Percentiles rank a stretch among this genome's conserved stretches.
These are phyloP conservation scores for Leccinum pachyderme DNA, from an alignment of 1,284 basidiomycete genomes.

Conservation along the genomic window DNA sequence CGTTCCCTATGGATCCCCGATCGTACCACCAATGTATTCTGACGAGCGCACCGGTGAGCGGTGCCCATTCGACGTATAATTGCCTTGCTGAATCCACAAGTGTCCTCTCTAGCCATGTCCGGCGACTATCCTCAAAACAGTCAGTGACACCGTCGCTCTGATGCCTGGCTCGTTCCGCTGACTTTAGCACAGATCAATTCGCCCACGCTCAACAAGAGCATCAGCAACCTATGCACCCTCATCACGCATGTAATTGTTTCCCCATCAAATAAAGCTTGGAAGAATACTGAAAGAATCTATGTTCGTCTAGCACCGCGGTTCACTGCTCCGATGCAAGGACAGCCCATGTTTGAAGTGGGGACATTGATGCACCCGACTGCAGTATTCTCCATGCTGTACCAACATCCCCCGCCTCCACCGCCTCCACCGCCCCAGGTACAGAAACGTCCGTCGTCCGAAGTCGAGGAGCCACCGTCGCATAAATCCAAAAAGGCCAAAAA, in stretches of 20 bases:
- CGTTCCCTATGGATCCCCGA: constrained; percentile 37
- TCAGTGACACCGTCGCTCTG: constrained; percentile 22
- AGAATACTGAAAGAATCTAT: constrained; percentile 51
- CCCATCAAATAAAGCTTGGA: constrained; percentile 40
- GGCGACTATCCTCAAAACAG: constrained; percentile 32
- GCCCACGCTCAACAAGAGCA: constrained; percentile 30
- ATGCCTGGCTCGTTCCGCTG: constrained; percentile 11
- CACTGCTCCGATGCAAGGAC: constrained; percentile 34
- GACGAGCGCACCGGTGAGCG: constrained; percentile 46
- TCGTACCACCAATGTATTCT: constrained; percentile 42
- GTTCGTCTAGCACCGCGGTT: constrained; percentile 55
- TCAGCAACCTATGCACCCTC: constrained; percentile 27
- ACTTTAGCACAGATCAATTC: constrained; percentile 29
- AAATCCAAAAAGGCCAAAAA: constrained; percentile 46
- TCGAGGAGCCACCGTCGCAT: constrained; percentile 33
- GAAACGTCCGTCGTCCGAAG: constrained; percentile 39
- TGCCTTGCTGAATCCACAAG: constrained; percentile 20
- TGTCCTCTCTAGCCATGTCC: constrained; percentile 27
- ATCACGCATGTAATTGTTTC: constrained; percentile 35
- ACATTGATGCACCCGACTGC: constrained; percentile 34
- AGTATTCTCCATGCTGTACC: constrained; percentile 31
- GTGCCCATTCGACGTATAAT: constrained; percentile 4
- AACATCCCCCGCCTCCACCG: constrained; percentile 26
- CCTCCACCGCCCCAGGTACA: constrained; percentile 32
- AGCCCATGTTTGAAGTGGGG: constrained; percentile 35